A percentile compares a stretch with the other conserved stretches of the same genome.
Conservation (phyloP, 2,329 filamentous ascomycete species). For the Trichoderma asperellum region DNA sequence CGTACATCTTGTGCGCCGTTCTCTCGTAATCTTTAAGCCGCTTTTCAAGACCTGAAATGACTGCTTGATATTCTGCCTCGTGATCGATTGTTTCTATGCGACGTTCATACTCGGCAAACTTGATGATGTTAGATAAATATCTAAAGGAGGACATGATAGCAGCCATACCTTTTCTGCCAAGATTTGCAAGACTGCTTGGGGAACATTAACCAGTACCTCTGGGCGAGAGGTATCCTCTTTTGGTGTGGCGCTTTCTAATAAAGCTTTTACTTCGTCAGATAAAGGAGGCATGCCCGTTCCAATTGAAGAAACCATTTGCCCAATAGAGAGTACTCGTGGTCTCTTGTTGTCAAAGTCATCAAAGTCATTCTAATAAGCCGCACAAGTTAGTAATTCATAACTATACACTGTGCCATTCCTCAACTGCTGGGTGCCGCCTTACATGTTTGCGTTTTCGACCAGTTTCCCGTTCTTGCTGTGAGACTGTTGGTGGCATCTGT, state of each 20-base stretch:
- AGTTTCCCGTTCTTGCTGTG: conserved; percentile 32
- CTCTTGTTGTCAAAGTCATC: conserved; percentile 40
- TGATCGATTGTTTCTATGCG: conserved; percentile 36
- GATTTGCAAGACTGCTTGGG: conserved; percentile 44
- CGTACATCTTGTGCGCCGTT: conserved; percentile 51
- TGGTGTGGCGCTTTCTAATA: conserved; percentile 36
- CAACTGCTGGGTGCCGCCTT: conserved; percentile 35
- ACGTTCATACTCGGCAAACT: conserved; percentile 41
- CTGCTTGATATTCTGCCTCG: conserved; percentile 45
- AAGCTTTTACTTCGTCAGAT: conserved; percentile 38
- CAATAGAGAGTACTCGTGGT: conserved; percentile 35
- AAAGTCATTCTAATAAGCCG: conserved; percentile 38
- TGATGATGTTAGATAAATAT: neutral
- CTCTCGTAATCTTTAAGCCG: conserved; percentile 52
- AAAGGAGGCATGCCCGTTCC: conserved; percentile 39
- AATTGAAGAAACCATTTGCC: conserved; percentile 32
- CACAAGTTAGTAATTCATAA: neutral
- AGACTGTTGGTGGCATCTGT: conserved; percentile 35
- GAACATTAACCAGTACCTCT: conserved; percentile 37
- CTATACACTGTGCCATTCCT: neutral
- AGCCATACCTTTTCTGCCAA: conserved; percentile 45
- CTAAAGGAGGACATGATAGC: neutral
- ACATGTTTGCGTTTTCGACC: conserved; percentile 56
- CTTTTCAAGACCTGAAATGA: conserved; percentile 50
- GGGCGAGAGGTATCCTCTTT: conserved; percentile 29